phyloP scores from a whole-genome alignment of 148 eudicot genomes.

The Silene latifolia region DNA sequence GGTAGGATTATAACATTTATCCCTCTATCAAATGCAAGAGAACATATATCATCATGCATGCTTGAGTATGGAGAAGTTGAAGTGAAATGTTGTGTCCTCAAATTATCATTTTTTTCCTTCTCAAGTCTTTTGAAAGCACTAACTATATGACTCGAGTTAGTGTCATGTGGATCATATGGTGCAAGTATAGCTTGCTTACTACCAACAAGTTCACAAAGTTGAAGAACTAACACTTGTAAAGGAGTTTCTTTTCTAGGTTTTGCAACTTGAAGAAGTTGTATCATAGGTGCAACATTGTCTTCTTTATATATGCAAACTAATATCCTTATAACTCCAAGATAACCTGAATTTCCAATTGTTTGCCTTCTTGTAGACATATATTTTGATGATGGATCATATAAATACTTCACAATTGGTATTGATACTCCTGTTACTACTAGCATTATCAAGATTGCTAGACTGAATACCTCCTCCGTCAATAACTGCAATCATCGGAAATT shows the following conservation, averaged over 20 bases:
- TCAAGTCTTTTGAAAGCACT: conserved; percentile 16
- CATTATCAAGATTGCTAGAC: conserved; percentile 14
- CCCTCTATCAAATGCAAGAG: conserved; percentile 21
- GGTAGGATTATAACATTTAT: conserved; percentile 27
- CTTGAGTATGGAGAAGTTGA: conserved; percentile 21
- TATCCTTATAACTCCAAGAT: conserved; percentile 17
- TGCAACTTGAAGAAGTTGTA: conserved; percentile 25
- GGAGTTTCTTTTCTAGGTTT: conserved; percentile 26
- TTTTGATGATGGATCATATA: conserved; percentile 22
- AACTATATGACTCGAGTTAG: conserved; percentile 11
- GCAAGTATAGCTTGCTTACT: conserved; percentile 17
- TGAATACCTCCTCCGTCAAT: conserved; percentile 18
- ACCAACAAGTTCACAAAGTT: conserved; percentile 23
- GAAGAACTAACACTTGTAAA: conserved; percentile 23
- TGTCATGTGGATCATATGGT: conserved; percentile 16
- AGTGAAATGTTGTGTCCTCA: conserved; percentile 25
- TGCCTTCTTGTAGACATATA: conserved; percentile 9
- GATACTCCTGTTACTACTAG: conserved; percentile 16
- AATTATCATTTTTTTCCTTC: conserved; percentile 16
- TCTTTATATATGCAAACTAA: conserved; percentile 22
- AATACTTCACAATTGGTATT: conserved; percentile 15
- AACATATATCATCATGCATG: conserved; percentile 29
- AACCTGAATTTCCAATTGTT: conserved; percentile 15
- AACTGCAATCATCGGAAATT: conserved; percentile 12
- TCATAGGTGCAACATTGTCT: conserved; percentile 23